These are phyloP conservation scores for Colletotrichum phormii DNA, from an alignment of 2,329 filamentous ascomycete species.

Conservation along the genomic window DNA sequence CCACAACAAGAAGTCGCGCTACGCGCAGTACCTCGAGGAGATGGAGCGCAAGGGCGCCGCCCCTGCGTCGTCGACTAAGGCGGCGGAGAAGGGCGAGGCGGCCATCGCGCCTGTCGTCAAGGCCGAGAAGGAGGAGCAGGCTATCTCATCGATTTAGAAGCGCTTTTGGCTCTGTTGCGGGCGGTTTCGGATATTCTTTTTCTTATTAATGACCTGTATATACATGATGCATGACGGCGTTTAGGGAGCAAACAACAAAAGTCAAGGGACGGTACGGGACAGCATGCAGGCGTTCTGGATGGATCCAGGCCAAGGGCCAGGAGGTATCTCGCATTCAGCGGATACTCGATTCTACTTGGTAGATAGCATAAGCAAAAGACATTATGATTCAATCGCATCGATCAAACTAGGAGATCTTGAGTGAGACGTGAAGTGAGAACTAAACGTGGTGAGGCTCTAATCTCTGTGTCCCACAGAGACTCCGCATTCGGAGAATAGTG, in stretches of 20 bases:
- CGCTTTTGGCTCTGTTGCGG: not conserved
- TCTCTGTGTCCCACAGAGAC: slow-evolving; percentile 2
- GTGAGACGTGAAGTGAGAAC: not conserved
- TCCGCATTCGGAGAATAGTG: slow-evolving; percentile 5
- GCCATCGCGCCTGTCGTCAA: slow-evolving; percentile 36
- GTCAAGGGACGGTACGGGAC: slow-evolving; percentile 23
- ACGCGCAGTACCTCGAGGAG: slow-evolving; percentile 84
- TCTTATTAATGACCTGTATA: slow-evolving; percentile 33
- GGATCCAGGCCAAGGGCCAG: slow-evolving; percentile 15
- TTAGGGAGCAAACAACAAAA: slow-evolving; percentile 20
- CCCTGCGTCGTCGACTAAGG: slow-evolving; percentile 37
- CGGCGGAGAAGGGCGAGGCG: slow-evolving; percentile 37
- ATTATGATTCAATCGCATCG: not conserved
- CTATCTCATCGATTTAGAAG: slow-evolving; percentile 13
- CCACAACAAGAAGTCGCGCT: slow-evolving; percentile 96
- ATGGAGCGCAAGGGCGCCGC: slow-evolving; percentile 71
- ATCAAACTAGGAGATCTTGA: not conserved
- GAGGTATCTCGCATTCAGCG: slow-evolving; percentile 8
- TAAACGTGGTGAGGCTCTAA: slow-evolving; percentile 1
- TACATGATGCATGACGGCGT: slow-evolving; percentile 35
- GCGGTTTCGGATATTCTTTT: not conserved
- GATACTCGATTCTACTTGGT: not conserved
- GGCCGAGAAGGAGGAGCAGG: slow-evolving; percentile 36
- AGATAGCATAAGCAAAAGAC: slow-evolving; percentile 16
- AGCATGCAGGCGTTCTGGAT: slow-evolving; percentile 34